Evolutionary conservation across 306 rosid species (phyloP), one percentile per base, ranked within the genome.

Genomic region (Quercus robur): DNA sequence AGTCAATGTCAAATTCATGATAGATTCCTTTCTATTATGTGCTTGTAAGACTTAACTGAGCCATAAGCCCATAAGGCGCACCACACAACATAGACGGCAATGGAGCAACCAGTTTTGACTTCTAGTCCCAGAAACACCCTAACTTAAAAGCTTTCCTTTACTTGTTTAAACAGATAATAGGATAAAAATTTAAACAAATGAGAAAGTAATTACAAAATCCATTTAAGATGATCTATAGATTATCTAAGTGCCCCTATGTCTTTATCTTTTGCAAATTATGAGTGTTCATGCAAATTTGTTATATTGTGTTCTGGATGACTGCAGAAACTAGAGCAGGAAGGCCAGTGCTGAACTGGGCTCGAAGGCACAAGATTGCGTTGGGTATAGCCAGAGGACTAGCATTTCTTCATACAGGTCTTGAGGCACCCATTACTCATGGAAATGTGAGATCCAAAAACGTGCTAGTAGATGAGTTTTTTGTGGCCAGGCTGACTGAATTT

Each of bases 381-480:
- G 92, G 99, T 4, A 86, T 96, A 78, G 99, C 99, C 5, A 85
- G 90, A 78, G 99, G 99, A 66, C 91, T 96, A 73, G 93, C 97
- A 5, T 90, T 81, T 87, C 99, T 96, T 87, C 98, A 96, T 26
- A 86, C 94, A 5, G 97, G 97, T 73, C 90, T 89, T 15, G 99
- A 96, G 44, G 77, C 75, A 56, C 98, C 98, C n/a, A 67, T 93
- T 71, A 96, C 98, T 61, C 99, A 96, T 79, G 99, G 97, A 28
- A 89, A 87, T 12, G 88, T 96, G 71, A 88, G 92, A 77, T 91
- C 99, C 61, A 96, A 93, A 81, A 96, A 96, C 30, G 96, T 93
- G 77, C 91, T 91, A 6, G 94, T 93, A 44, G 99, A 96, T 0
- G 97, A 96, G 75, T 96, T 90, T 81, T 91, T 92, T 19, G 86